Evolutionary conservation across 805 yeast genomes (phyloP), one percentile per base, ranked within the genome.

Genomic region (Starmerella bombi): DNA sequence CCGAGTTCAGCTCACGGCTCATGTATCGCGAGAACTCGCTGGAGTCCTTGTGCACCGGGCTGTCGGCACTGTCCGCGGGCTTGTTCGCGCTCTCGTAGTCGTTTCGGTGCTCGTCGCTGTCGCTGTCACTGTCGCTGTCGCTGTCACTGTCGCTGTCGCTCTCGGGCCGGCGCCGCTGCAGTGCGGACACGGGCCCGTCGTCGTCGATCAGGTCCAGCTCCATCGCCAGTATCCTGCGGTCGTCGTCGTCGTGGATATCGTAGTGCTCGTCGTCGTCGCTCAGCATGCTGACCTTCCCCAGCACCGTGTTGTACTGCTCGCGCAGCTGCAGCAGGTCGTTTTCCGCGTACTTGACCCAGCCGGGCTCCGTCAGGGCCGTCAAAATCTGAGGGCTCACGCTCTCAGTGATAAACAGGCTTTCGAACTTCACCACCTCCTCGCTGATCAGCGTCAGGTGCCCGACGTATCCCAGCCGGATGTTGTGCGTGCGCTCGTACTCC

Each of bases 401-500:
- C 45, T 74, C 80, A 6, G 79, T 75, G 29, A 75, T 67, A 51
- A 73, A 74, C 15, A 74, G 58, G n/a, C 70, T 66, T 7, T 65
- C 62, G 59, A 91, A 91, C 58, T 91, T 91, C 36, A 85, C 94
- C 34, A 91, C 85, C 58, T 91, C 98, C 58, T 91, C 98, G 38
- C 94, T 85, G 42, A 91, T 83, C 38, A 91, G 65, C 5, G 93
- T 84, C 48, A 91, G 63, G 58, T 91, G 98, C n/a, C 98, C 98
- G 84, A 86, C 85, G 57, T 84, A 91, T 0, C 98, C 98, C 30
- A 86, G 72, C 41, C 93, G 70, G 31, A 81, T 71, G 4, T 75
- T 74, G 14, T 67, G 66, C 42, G 63, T 63, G 48, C 68, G 71
- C 57, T 81, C 81, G 53, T 74, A 71, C 27, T 69, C 69, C 44